Evolutionary conservation across 2,329 filamentous ascomycete species (phyloP), one percentile per base, ranked within the genome.

Genomic region (Aciculosporium take): DNA sequence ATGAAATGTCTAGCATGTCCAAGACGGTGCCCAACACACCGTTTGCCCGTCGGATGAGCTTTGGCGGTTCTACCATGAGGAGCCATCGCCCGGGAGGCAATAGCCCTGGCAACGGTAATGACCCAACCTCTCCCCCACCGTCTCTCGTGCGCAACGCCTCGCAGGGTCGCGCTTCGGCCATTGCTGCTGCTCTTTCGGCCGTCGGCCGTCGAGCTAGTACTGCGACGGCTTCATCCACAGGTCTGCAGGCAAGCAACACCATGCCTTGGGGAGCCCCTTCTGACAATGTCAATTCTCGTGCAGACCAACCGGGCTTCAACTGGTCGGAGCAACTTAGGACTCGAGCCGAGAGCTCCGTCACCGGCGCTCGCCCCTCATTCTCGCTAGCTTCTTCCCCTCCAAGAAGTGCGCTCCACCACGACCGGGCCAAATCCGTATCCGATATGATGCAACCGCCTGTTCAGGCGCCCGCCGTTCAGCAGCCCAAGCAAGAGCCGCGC

Each of bases 281-380:
- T 83, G 74, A 83, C 78, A 67, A 65, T 64, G 65, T 64, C 49
- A 56, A 60, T 66, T 63, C 64, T 60, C 74, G 71, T 64, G 65
- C 76, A 88, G 83, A 85, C 72, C 86, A 91, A 56, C 58, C 61
- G 72, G 85, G 84, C 62, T 94, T 93, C 74, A 94, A 94, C 66
- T 94, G 89, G 83, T 85, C 86, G 58, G 89, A 95, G 69, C 88
- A 94, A 68, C 78, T 95, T 71, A 85, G 87, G 63, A 82, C 80
- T 56, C 83, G 88, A 59, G 88, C 88, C 54, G 86, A 94, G 67
- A 88, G 86, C 63, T 81, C 77, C 54, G 71, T 80, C 44, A 63
- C 71, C 33, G 71, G 69, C 51, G 60, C 38, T 30, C 70, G 75
- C 43, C 65, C 76, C 35, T 71, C 71, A 35, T 79, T 81, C 56